phyloP scores from a whole-genome alignment of 2,329 filamentous ascomycete genomes.

The Trichoderma polysporum region DNA sequence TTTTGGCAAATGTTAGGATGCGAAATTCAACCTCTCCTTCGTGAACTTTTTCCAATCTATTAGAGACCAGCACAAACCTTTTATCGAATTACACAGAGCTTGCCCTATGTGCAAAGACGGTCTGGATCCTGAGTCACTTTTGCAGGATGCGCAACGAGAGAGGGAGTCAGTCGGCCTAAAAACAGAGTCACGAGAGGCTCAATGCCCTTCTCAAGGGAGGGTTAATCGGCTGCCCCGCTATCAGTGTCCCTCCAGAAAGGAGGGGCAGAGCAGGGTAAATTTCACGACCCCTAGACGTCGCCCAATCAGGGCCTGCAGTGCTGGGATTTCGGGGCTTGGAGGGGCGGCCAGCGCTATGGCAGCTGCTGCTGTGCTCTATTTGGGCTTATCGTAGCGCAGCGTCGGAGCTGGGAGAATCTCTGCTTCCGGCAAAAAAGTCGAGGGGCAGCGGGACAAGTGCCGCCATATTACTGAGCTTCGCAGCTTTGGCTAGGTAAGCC shows the following conservation, averaged over 20 bases:
- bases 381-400: not conserved
- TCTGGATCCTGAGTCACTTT: not conserved
- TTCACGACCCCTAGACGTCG: constrained; percentile 21
- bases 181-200: constrained; percentile 9
- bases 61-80: not conserved
- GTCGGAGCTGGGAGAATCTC: constrained; percentile 31
- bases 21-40: not conserved
- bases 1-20: not conserved
- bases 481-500: constrained; percentile 19
- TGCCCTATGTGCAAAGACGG: not conserved
- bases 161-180: constrained; percentile 12
- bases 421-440: constrained; percentile 32
- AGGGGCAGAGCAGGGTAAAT: constrained; percentile 25
- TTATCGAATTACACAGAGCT: not conserved
- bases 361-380: not conserved
- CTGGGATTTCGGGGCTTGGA: not conserved
- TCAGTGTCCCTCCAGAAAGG: constrained; percentile 19
- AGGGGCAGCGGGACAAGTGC: constrained; percentile 27
- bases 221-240: constrained; percentile 24
- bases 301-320: constrained; percentile 24
- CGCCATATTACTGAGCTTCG: constrained; percentile 24
- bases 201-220: not conserved
- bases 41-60: not conserved
- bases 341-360: constrained; percentile 4
- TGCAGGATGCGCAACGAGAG: not conserved